Evolutionary conservation across 106 monocot species (phyloP), one percentile per base, ranked within the genome.

Genomic region (Dactylorhiza incarnata): DNA sequence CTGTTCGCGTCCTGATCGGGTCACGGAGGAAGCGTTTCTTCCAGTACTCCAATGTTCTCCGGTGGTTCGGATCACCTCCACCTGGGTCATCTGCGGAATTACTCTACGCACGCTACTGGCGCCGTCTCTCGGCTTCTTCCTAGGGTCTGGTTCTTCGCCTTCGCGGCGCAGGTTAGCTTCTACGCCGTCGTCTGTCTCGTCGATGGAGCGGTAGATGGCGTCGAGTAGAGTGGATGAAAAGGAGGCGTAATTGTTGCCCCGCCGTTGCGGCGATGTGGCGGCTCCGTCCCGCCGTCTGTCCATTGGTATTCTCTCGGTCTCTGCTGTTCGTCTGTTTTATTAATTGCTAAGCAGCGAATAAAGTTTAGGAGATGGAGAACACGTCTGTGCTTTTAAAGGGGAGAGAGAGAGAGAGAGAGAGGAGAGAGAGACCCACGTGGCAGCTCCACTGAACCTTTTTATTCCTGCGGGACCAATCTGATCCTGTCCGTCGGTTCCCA

Each of bases 211-310:
- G 75, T 80, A 84, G 71, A 84, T 84, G 51, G 84, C 76, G 76
- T 84, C 84, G 63, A 84, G 80, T 24, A 84, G 76, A 51, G 76
- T 73, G 29, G 84, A 84, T 24, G 84, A 84, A 72, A 84, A 84
- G 12, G 84, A 80, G 3, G 79, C 76, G 67, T 73, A 51, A 49
- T 76, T 72, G 23, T 9, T 25, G 23, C 49, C 19, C 7, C 73
- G 72, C 46, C 65, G 45, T 19, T 16, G 44, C 15, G 76, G 59
- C 9, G 76, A 76, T 72, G 52, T 77, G 37, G 37, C 44, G 25
- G 48, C 71, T 45, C 58, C 45, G 3, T 59, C 45, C 9, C 45
- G 17, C 74, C 65, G 67, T 73, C 20, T 65, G 12, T 73, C 80
- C 80, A 80, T 80, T 74, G 51, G 20, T 43, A 16, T 48, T 48